Base-by-base conservation (phyloP, 1,284 basidiomycete species). In the Golubevia sp. region DNA sequence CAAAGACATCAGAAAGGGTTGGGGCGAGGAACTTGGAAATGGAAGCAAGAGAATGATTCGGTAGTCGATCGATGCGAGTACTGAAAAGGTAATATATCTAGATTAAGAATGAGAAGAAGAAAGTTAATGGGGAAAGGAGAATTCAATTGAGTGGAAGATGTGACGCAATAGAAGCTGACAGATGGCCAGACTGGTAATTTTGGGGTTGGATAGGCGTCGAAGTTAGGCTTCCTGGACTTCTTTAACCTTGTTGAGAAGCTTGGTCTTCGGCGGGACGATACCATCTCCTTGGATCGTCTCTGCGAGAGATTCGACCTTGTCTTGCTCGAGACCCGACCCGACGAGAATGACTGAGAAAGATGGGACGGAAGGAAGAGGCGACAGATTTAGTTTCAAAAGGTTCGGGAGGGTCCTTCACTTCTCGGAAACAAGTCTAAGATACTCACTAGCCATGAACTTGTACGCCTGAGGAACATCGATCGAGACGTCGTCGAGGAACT, bases 381-480 rank as follows among this genome's bases (percentile, higher is more conserved):
- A n/a, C n/a, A n/a, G n/a, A n/a, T n/a, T n/a, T n/a, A n/a, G n/a
- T n/a, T n/a, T n/a, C n/a, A n/a, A n/a, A n/a, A n/a, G n/a, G n/a
- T n/a, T n/a, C n/a, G n/a, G n/a, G n/a, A n/a, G n/a, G n/a, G n/a
- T n/a, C n/a, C n/a, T n/a, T n/a, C n/a, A n/a, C n/a, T n/a, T n/a
- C n/a, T n/a, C n/a, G n/a, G n/a, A n/a, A n/a, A n/a, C n/a, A n/a
- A n/a, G n/a, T n/a, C n/a, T n/a, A n/a, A n/a, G n/a, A n/a, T n/a
- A n/a, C n/a, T n/a, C n/a, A n/a, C n/a, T 86, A 7, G 90, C 92
- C 82, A 94, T 90, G 58, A 90, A 88, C 65, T 88, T 85, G 85
- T 91, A 90, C 0, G 93, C 94, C 79, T 91, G 91, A 2, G 94
- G 94, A 64, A 91, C 92, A 83, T 97, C 94, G 75, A 94, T 91